Percentiles rank a stretch among this genome's conserved stretches.
Conservation (phyloP, 2,329 filamentous ascomycete species). For the Sordariomycetes sp. region DNA sequence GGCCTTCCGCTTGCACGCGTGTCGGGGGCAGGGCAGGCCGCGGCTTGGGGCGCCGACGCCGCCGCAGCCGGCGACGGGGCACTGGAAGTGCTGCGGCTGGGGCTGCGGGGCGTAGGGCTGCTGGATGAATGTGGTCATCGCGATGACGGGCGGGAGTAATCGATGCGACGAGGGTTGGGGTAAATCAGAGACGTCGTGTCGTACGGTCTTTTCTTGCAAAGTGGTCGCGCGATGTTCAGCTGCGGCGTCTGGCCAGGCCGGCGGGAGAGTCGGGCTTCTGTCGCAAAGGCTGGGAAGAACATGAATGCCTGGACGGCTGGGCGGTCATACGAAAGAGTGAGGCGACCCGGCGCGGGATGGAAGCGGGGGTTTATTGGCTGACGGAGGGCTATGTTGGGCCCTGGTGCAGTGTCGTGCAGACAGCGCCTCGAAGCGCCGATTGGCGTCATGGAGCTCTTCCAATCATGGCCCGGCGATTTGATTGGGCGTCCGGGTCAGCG, state of each 20-base stretch:
- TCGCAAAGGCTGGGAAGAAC: not conserved
- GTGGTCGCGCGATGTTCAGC: not conserved
- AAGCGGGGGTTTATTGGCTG: not conserved
- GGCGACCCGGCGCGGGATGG: not conserved
- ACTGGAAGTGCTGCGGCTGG: not conserved
- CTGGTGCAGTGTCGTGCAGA: not conserved
- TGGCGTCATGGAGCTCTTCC: not conserved
- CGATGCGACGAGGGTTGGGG: not conserved
- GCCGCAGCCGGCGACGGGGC: not conserved
- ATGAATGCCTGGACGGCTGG: not conserved
- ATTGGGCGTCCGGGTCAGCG: not conserved
- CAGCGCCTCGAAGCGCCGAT: not conserved
- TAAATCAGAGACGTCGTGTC: not conserved
- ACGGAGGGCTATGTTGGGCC: not conserved
- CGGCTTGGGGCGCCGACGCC: not conserved
- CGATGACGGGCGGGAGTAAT: not conserved
- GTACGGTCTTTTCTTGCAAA: not conserved
- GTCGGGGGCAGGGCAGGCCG: not conserved
- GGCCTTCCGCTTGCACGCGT: conserved; percentile 1
- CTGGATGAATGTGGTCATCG: not conserved
- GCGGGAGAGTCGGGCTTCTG: not conserved
- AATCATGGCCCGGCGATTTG: not conserved
- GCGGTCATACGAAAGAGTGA: not conserved
- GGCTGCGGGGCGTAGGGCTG: not conserved
- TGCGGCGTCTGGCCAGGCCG: not conserved